Conservation (phyloP, 768 basidiomycete species). For the Panaeolus papilionaceus region DNA sequence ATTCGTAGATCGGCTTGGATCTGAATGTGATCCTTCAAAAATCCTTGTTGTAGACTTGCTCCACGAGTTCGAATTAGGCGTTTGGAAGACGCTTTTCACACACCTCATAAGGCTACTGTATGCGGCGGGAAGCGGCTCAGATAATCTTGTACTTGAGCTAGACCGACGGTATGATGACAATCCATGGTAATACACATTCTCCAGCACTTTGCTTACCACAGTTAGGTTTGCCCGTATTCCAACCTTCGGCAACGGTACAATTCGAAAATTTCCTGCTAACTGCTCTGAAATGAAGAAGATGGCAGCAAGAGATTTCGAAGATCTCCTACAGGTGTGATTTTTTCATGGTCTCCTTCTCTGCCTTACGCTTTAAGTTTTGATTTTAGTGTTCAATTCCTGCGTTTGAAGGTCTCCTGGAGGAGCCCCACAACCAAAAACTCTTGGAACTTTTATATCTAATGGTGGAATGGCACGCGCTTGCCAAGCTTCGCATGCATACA, state of each 20-base stretch:
- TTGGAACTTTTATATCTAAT: slow-evolving; percentile 40
- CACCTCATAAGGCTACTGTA: slow-evolving; percentile 41
- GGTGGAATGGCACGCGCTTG: slow-evolving; percentile 45
- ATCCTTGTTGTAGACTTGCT: slow-evolving; percentile 43
- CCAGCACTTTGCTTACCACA: no score
- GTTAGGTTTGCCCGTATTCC: slow-evolving; percentile 18
- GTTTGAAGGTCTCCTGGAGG: slow-evolving; percentile 42
- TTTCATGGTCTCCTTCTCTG: background rate
- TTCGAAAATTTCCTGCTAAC: slow-evolving; percentile 36
- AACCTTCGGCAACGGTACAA: slow-evolving; percentile 33
- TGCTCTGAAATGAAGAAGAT: slow-evolving; percentile 37
- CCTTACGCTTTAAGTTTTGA: slow-evolving; percentile 18
- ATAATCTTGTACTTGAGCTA: slow-evolving; percentile 14
- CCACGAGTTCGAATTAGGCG: slow-evolving; percentile 47
- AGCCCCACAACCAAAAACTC: slow-evolving; percentile 32
- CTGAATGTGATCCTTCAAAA: slow-evolving; percentile 32
- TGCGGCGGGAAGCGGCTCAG: slow-evolving; percentile 22
- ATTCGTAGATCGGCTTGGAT: slow-evolving; percentile 30
- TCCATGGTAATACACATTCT: no score
- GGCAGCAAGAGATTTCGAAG: slow-evolving; percentile 41
- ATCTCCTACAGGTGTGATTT: slow-evolving; percentile 40
- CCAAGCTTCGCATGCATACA: slow-evolving; percentile 47
- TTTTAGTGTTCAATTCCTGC: slow-evolving; percentile 44
- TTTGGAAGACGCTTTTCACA: slow-evolving; percentile 42
- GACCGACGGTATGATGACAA: slow-evolving; percentile 12